Base-by-base conservation (phyloP, 108 stramenopile genomes). In the Pseudonitzschia pungens region DNA sequence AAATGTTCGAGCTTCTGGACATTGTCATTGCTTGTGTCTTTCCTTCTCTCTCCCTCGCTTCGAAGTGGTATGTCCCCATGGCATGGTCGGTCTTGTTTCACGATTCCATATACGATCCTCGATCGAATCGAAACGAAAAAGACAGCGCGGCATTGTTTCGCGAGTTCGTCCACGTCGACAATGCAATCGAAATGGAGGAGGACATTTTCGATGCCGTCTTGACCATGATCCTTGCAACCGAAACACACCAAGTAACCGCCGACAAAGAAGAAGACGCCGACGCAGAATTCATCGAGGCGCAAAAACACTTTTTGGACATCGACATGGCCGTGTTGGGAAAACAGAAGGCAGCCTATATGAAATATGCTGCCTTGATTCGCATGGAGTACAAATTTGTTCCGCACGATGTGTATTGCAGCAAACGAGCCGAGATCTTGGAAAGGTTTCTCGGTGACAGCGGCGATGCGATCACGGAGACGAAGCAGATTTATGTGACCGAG, bases 271-370 rank as follows among this genome's bases (percentile, higher is more conserved):
- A 16, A 9, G 42, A 28, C 0, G 21, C n/a, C 14, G 70, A 40
- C 0, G 45, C 18, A 18, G 57, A 56, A 43, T 0, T 24, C n/a
- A 40, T 62, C 0, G n/a, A 4, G 26, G 10, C 59, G 24, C 70
- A 85, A 36, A 73, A 76, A 1, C 53, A 73, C 43, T 92, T 94
- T 72, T 79, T 94, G 63, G 93, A 94, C 74, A 81, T 89, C 11
- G 93, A 94, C 77, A 87, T 94, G 81, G 81, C 93, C 26, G 89
- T 94, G 12, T 68, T 94, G 44, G 93, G 88, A 26, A 90, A 90
- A 64, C 50, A 72, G 26, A 7, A 14, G 33, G 40, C 64, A 3
- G 78, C 81, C 15, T 94, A 94, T 56, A 43, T 82, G 26, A 36
- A 45, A 9, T 94, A 94, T 79, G 89, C 93, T 0, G 68, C 72